Conservation (phyloP, 2,329 filamentous ascomycete species). For the Pezicula rhizophila region DNA sequence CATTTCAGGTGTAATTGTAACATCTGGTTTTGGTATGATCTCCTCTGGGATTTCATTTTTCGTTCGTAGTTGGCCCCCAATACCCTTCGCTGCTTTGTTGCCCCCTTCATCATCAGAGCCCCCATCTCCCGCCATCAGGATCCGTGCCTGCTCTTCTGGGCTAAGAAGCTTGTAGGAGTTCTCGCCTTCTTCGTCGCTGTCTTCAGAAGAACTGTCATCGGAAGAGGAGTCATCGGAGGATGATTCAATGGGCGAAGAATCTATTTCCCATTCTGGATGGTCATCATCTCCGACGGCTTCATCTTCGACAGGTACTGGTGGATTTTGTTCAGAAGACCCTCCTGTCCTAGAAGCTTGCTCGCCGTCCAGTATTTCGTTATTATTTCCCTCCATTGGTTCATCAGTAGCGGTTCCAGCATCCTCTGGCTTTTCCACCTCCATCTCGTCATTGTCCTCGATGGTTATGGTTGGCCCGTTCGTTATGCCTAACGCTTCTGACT, state of each 20-base stretch:
- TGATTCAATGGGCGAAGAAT: slow-evolving; percentile 71
- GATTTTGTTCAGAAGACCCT: slow-evolving; percentile 10
- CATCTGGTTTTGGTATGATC: slow-evolving; percentile 65
- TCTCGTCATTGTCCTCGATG: not conserved
- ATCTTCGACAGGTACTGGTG: slow-evolving; percentile 3
- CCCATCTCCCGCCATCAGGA: slow-evolving; percentile 77
- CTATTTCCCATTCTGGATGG: slow-evolving; percentile 77
- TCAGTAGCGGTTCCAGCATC: not conserved
- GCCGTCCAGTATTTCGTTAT: slow-evolving; percentile 1
- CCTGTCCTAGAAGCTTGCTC: not conserved
- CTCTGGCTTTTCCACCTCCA: not conserved
- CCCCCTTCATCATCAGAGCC: slow-evolving; percentile 73
- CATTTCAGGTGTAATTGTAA: slow-evolving; percentile 72
- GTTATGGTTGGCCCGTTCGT: not conserved
- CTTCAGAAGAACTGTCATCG: slow-evolving; percentile 48
- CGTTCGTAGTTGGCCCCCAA: slow-evolving; percentile 57
- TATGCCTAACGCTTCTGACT: too few relatives aligned
- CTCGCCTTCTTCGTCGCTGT: slow-evolving; percentile 46
- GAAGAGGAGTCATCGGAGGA: slow-evolving; percentile 52
- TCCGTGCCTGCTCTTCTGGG: slow-evolving; percentile 74
- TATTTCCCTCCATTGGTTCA: not conserved
- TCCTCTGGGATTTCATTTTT: slow-evolving; percentile 72
- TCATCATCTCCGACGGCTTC: slow-evolving; percentile 20
- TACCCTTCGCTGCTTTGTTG: slow-evolving; percentile 33
- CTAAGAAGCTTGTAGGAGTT: slow-evolving; percentile 68